Evolutionary conservation across 768 basidiomycete genomes (phyloP), one percentile per base, ranked within the genome.

Genomic region (Rhodotorula taiwanensis): DNA sequence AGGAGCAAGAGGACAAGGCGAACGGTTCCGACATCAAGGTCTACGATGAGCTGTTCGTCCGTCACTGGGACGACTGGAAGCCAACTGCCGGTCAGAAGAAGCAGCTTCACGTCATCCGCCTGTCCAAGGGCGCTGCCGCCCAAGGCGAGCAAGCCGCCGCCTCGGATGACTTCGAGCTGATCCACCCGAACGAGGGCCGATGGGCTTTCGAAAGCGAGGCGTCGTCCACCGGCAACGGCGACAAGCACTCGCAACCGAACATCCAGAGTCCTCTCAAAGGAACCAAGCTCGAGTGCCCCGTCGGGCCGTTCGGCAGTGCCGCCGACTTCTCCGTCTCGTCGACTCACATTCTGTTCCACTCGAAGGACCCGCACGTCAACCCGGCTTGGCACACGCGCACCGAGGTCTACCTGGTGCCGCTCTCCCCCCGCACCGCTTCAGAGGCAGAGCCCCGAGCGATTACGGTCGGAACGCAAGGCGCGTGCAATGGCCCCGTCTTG

Each of bases 381-480:
- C 80, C 82, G 47, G 87, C 92, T 0, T 84, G 80, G 80, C 92
- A 97, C 76, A 97, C 94, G 3, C 89, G 88, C 71, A 87, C 90
- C 73, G 85, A 93, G 71, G 86, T 89, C 42, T 91, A 87, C 75
- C 75, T 87, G 55, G 82, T 88, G 27, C 80, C 80, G 58, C 80
- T 89, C 58, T 49, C 42, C 7, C 66, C 64, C 1, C 49, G 60
- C 7, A 59, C 70, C 30, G 41, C 39, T 71, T 78, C 15, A 81
- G 84, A 45, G 71, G 74, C 41, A 74, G 77, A 23, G 73, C 80
- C 56, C 82, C 85, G 21, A 78, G 76, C 88, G 67, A 78, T 97
- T 51, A 94, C 92, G 0, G 83, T 86, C 16, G 89, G 90, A 16
- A 80, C 81, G 49, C 89, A 92, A 75, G 93, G 89, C 36, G 92